phyloP scores from a whole-genome alignment of 2,329 filamentous ascomycete species.

The Diaporthe sp. region DNA sequence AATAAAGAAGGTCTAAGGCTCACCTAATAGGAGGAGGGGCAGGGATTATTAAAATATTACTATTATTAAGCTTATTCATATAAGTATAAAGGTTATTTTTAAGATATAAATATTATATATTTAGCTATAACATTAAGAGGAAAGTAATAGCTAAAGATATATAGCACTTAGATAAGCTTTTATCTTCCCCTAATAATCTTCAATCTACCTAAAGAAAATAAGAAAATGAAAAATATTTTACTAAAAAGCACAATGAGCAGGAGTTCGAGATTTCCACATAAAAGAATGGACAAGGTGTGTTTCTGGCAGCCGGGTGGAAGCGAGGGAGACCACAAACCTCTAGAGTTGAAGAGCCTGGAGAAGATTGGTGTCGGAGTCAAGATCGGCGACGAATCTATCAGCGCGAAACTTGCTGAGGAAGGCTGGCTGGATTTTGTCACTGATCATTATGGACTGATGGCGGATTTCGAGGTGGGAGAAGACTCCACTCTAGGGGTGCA shows the following conservation, averaged over 20 bases:
- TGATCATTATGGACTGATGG: constrained; percentile 38
- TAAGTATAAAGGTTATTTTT: too few species aligned
- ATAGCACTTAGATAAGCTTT: too few species aligned
- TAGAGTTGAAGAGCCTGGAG: constrained; percentile 53
- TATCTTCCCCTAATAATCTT: too few species aligned
- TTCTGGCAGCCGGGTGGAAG: constrained; percentile 47
- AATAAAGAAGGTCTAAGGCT: too few species aligned
- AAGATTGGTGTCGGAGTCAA: constrained; percentile 61
- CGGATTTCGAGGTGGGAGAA: constrained; percentile 20
- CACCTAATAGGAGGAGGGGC: too few species aligned
- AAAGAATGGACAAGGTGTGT: constrained; percentile 67
- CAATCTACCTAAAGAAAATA: too few species aligned
- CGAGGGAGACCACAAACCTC: background rate
- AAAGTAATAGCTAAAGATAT: too few species aligned
- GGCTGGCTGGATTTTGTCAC: constrained; percentile 32
- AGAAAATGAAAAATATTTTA: too few species aligned
- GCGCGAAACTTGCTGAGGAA: constrained; percentile 42
- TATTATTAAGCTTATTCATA: too few species aligned
- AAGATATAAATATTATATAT: too few species aligned
- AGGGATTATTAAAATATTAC: too few species aligned
- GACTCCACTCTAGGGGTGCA: constrained; percentile 1
- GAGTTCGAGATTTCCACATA: constrained; percentile 59
- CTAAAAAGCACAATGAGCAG: constrained; percentile 45
- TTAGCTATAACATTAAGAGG: too few species aligned
- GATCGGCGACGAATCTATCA: constrained; percentile 51